Evolutionary conservation across 768 basidiomycete species (phyloP).

Genomic region (Termitomyces sp.): DNA sequence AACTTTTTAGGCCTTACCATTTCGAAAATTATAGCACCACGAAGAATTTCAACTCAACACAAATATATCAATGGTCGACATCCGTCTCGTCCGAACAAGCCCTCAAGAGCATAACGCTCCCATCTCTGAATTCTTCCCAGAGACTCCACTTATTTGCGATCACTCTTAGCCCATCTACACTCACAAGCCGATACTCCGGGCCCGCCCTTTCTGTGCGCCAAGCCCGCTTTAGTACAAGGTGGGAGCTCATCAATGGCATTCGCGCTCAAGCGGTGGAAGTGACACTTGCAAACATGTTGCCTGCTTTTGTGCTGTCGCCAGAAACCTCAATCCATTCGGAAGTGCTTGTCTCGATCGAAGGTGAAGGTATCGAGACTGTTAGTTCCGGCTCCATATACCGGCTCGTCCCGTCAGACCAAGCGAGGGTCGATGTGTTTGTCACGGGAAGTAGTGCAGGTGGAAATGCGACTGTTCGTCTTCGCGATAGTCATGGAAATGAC

Average conservation of each 20-base stretch:
- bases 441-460: slow-evolving; percentile 23
- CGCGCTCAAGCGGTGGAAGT: slow-evolving; percentile 43
- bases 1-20: slow-evolving; percentile 34
- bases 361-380: slow-evolving; percentile 36
- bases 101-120: slow-evolving; percentile 40
- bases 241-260: slow-evolving; percentile 30
- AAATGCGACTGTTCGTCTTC: slow-evolving; percentile 26
- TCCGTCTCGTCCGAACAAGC: slow-evolving; percentile 33
- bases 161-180: slow-evolving; percentile 29
- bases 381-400: slow-evolving; percentile 28
- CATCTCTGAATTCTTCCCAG: slow-evolving; percentile 19
- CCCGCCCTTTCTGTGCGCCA: slow-evolving; percentile 34
- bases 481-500: slow-evolving; percentile 24
- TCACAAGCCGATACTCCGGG: slow-evolving; percentile 1
- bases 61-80: slow-evolving; percentile 40
- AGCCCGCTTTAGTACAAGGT: slow-evolving; percentile 39
- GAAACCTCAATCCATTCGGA: slow-evolving; percentile 24
- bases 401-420: slow-evolving; percentile 37
- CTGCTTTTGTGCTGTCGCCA: slow-evolving; percentile 21
- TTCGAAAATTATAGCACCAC: slow-evolving; percentile 27
- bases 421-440: slow-evolving; percentile 41
- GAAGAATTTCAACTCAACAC: slow-evolving; percentile 35
- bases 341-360: slow-evolving; percentile 30
- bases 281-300: slow-evolving; percentile 45
- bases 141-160: slow-evolving; percentile 43